Evolutionary conservation across 2,329 filamentous ascomycete species (phyloP), one percentile per base, ranked within the genome.

Genomic region (Trichophyton verrucosum): DNA sequence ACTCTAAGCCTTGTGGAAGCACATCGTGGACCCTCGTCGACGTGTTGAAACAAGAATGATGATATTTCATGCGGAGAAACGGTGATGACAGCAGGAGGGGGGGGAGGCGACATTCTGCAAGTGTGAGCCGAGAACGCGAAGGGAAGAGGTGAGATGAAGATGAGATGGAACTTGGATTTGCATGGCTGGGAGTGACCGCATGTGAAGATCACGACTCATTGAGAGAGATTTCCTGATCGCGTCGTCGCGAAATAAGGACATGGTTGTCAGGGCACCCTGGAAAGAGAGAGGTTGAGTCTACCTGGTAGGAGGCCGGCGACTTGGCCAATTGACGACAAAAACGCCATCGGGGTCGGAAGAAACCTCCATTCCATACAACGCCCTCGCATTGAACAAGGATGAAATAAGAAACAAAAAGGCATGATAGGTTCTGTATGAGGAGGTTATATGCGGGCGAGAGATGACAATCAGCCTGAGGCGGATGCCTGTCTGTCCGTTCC

Each of bases 201-300:
- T 55, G 51, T 55, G 51, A 55, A 55, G 51, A 55, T 55, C 51
- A 55, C 17, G 27, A 55, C 13, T 27, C 51, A 17, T 4, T n/a
- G 15, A 55, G 51, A 27, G 51, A 55, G 15, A 33, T 55, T 55
- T 55, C 51, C 20, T 55, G 51, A 55, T 55, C 51, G 51, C 51
- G 51, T 55, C 51, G 38, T 55, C 27, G 51, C 30, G 15, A 36
- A 36, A 17, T 55, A 55, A 55, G 51, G 15, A 55, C 30, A 55
- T 55, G 51, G 51, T 36, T 55, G 3, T 55, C 17, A 53, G 13
- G 4, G 27, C 51, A 55, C 17, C 51, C 51, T 30, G 40, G 40
- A 17, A 44, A 33, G 51, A 30, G 22, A 53, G 51, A 36, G 51
- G 24, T 55, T 55, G 33, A 51, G 46, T n/a, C 40, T 51, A 5